Evolutionary conservation across 1,284 basidiomycete genomes (phyloP), one percentile per base, ranked within the genome.

Genomic region (Cystobasidium sp.): DNA sequence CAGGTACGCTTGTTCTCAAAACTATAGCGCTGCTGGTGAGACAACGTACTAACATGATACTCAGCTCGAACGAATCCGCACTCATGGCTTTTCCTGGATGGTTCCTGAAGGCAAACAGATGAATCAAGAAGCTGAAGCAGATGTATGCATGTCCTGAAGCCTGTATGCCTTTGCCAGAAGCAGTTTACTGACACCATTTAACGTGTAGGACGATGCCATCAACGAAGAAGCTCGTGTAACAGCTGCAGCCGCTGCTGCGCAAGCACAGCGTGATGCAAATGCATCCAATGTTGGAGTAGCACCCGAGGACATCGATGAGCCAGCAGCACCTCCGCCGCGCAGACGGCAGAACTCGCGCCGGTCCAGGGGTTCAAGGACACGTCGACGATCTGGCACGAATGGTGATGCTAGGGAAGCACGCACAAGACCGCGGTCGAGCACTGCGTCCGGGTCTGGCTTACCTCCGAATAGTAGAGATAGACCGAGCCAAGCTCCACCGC

Each of bases 41-140:
- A 24, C 46, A 18, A 53, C 14, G 22, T 24, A 5, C 5, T 24
- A 20, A 10, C 14, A 6, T 58, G 20, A 22, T 41, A 16, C 20
- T 24, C 66, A 68, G 66, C 66, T 68, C 3, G 66, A 68, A 18
- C 31, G 53, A 3, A 59, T 59, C 3, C 66, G 66, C 31, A 64
- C 49, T 12, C 63, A 73, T 66, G 70, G 70, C 22, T 73, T 39
- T 43, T 65, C 70, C 8, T 73, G 70, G 70, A 55, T 73, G 51
- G 70, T 73, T 6, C 70, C 70, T 14, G 70, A 73, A 58, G 70
- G 70, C 63, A 73, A 73, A 44, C 62, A 55, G 14, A 44, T 58
- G 41, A 73, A 73, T 41, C 70, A 73, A 51, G 70, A 73, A 51
- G 63, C 56, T 20, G 70, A 73, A 59, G 56, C 56, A 39, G 70